These are phyloP conservation scores for Globisporangium alternatum DNA, from an alignment of 352 stramenopile species.

Conservation along the genomic window DNA sequence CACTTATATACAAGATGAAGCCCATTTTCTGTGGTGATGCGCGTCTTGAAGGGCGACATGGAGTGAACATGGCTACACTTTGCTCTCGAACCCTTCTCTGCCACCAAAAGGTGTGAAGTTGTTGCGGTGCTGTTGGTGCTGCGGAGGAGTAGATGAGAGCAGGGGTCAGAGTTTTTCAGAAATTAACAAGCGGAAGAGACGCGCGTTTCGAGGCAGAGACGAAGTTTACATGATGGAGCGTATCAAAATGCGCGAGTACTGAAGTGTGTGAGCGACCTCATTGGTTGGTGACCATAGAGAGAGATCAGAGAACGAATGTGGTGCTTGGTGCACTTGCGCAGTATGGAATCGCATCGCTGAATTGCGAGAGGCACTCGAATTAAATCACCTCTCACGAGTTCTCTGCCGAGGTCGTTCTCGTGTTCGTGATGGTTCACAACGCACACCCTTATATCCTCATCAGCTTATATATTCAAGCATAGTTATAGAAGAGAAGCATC, in stretches of 20 bases:
- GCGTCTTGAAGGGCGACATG: not conserved
- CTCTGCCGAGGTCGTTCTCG: no score
- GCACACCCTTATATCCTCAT: not conserved
- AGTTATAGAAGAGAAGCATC: no score
- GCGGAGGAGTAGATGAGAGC: not conserved
- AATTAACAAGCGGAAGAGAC: not conserved
- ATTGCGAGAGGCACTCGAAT: no score
- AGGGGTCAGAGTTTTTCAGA: not conserved
- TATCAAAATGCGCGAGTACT: not conserved
- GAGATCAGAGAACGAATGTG: not conserved
- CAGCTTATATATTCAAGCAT: no score
- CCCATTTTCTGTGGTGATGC: not conserved
- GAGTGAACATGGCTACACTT: not conserved
- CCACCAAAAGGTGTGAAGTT: not conserved
- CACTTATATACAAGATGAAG: not conserved
- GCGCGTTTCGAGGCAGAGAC: not conserved
- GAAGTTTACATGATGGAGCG: not conserved
- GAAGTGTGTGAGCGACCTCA: not conserved
- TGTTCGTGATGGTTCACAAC: no score
- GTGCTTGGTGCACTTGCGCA: no score
- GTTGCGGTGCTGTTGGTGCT: not conserved
- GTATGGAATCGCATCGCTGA: no score
- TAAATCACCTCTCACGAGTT: no score
- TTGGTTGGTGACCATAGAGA: conserved; percentile 1
- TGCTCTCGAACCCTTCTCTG: not conserved